Base-by-base conservation (phyloP, 2,329 filamentous ascomycete genomes). In the Colletotrichum tanaceti region DNA sequence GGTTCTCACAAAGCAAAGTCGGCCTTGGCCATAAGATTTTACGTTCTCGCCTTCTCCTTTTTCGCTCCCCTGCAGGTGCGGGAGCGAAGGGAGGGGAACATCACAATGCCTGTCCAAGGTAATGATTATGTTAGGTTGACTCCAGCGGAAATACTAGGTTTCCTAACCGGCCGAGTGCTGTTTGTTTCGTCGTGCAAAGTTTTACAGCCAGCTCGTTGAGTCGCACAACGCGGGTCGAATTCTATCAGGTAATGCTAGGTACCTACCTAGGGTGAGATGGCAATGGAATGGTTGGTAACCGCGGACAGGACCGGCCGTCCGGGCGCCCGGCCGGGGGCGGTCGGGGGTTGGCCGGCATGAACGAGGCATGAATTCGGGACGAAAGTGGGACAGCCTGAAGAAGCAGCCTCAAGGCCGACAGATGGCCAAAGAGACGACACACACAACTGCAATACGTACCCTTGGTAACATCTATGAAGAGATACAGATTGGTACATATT, bases 41-140 rank as follows among this genome's bases (percentile, higher is more conserved):
- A 47, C 28, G 58, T 47, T 47, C 47, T 49, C 24, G 39, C 28
- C 38, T 39, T 46, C 28, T 24, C 28, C 9, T 14, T 39, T 28
- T 47, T 28, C 32, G 32, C 58, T 43, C 18, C 18, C n/a, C 10
- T 38, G 13, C 22, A 35, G n/a, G 22, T 38, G 38, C 28, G 9
- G 38, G 39, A 18, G 38, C 38, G 38, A 44, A 14, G 52, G 24
- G 60, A 22, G 53, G 20, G 60, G 61, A 41, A 32, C 65, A 58
- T 60, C 41, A 53, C 58, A 58, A 59, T 43, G 44, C 53, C 46
- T 68, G 65, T 54, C 53, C 43, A 58, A 58, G 53, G 65, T 68
- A 64, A 68, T 68, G 44, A 20, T 68, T 68, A 64, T 64, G 53
- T 52, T 64, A 68, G 47, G 58, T 55, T 44, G 58, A 64, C 53